A percentile compares a stretch with the other conserved stretches of the same genome.
phyloP scores from a whole-genome alignment of 1,284 basidiomycete species.

The Heliocybe sulcata region DNA sequence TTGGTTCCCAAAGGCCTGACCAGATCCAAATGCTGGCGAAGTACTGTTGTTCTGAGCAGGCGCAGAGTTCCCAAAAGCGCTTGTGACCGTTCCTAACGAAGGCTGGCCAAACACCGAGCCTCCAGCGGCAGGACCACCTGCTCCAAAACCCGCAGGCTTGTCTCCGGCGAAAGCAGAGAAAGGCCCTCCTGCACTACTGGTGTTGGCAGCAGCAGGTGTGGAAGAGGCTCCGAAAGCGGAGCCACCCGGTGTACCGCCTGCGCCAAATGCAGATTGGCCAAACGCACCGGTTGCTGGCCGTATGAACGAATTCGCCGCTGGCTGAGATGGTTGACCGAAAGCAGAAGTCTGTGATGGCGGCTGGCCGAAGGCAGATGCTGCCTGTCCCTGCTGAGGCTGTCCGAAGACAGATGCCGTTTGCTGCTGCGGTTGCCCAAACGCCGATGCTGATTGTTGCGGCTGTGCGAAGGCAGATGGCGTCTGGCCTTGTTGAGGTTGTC shows the following conservation, averaged over 20 bases:
- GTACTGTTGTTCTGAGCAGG: constrained; percentile 9
- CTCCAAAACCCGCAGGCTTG: constrained; percentile 24
- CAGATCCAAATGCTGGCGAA: constrained; percentile 13
- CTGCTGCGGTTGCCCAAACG: constrained; percentile 9
- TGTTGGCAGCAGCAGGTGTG: constrained; percentile 3
- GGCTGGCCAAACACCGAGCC: constrained; percentile 22
- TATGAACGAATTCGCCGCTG: constrained; percentile 13
- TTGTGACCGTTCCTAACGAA: constrained; percentile 13
- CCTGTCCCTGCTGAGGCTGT: constrained; percentile 8
- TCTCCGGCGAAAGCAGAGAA: constrained; percentile 27
- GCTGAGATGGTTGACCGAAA: constrained; percentile 20
- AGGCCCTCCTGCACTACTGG: constrained; percentile 17
- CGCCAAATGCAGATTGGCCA: constrained; percentile 12
- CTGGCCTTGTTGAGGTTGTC: constrained; percentile 8
- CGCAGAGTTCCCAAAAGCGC: constrained; percentile 17
- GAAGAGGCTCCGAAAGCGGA: constrained; percentile 9
- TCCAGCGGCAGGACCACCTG: constrained; percentile 13
- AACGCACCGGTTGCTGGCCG: constrained; percentile 26
- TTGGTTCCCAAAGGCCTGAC: constrained; percentile 22
- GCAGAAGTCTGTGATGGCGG: constrained; percentile 16
- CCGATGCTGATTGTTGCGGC: constrained; percentile 7
- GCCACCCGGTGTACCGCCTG: neutral
- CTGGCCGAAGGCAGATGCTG: neutral
- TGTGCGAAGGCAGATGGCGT: constrained; percentile 9
- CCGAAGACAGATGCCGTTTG: constrained; percentile 19